phyloP scores from a whole-genome alignment of 208 protist genomes.

The Trypanosoma boissoni region DNA sequence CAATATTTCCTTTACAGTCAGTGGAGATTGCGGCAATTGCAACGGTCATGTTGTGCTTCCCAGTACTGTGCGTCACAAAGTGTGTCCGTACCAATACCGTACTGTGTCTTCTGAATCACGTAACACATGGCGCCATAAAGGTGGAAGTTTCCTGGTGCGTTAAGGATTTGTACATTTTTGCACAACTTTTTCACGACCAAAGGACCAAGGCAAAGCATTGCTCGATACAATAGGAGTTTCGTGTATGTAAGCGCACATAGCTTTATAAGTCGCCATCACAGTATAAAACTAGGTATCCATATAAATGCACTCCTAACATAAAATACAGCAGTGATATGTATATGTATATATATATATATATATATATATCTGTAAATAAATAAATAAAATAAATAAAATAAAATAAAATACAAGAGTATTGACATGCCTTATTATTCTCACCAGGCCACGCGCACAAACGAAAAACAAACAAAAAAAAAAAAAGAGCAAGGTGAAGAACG shows the following conservation, averaged over 20 bases:
- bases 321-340: too few species aligned
- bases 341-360: slow-evolving; percentile 6
- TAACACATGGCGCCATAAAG: slow-evolving; percentile 66
- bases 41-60: slow-evolving; percentile 92
- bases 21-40: slow-evolving; percentile 79
- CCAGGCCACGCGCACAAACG: too few species aligned
- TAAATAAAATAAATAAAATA: background rate
- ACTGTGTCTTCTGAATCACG: slow-evolving; percentile 67
- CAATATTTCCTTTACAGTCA: slow-evolving; percentile 76
- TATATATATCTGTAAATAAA: background rate
- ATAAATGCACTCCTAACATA: too few species aligned
- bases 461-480: too few species aligned
- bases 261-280: slow-evolving; percentile 68
- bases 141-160: slow-evolving; percentile 74
- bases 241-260: slow-evolving; percentile 55
- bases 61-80: slow-evolving; percentile 89
- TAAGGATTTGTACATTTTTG: slow-evolving; percentile 83
- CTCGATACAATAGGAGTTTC: slow-evolving; percentile 69
- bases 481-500: too few species aligned
- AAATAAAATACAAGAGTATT: slow-evolving; percentile 14
- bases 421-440: too few species aligned
- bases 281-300: slow-evolving; percentile 29
- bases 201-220: slow-evolving; percentile 43
- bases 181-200: slow-evolving; percentile 50
- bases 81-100: slow-evolving; percentile 58